Conservation (phyloP, 345 rosid genomes). For the Sonneratia alba region DNA sequence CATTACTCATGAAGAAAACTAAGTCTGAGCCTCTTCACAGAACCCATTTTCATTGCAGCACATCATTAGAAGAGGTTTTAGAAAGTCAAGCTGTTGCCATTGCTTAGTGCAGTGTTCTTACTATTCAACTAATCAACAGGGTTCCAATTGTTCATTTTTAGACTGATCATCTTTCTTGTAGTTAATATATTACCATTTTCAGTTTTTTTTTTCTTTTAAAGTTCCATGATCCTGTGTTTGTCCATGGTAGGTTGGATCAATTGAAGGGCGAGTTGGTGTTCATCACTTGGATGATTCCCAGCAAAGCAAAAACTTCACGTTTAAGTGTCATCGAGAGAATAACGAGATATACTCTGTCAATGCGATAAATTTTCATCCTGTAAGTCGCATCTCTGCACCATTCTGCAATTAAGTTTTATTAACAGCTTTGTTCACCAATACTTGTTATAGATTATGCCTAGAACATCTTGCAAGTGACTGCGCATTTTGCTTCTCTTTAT, state of each 20-base stretch:
- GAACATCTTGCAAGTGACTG: background rate
- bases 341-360: slow-evolving; percentile 87
- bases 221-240: background rate
- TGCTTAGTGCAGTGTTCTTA: background rate
- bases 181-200: background rate
- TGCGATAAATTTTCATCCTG: slow-evolving; percentile 91
- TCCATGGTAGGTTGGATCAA: slow-evolving; percentile 77
- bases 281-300: slow-evolving; percentile 93
- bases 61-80: background rate
- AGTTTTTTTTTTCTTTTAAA: background rate
- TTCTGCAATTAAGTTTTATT: background rate
- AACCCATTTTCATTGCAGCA: background rate
- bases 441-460: background rate
- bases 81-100: background rate
- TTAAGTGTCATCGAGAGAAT: slow-evolving; percentile 91
- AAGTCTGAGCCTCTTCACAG: background rate
- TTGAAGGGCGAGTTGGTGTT: slow-evolving; percentile 95
- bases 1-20: background rate
- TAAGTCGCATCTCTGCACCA: slow-evolving; percentile 24
- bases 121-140: background rate
- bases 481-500: background rate
- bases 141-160: background rate
- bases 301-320: slow-evolving; percentile 78
- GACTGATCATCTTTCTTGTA: background rate
- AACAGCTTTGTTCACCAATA: background rate